Percentiles rank a stretch among this genome's conserved stretches.
Evolutionary conservation across 1,284 basidiomycete species (phyloP).

Genomic region (Kwoniella shivajii): DNA sequence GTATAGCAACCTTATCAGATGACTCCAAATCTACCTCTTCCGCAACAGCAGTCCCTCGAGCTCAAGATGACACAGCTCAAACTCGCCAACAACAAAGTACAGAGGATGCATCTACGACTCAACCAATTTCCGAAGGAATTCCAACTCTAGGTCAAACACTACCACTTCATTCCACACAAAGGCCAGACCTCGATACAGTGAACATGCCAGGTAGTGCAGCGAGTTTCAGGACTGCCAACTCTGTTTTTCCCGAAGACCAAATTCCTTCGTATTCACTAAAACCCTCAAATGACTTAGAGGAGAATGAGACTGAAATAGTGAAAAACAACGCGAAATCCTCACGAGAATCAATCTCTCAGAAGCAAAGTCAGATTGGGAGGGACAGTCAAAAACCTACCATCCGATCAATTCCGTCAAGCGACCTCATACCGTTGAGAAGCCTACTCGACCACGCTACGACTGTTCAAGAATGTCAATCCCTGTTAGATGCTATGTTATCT

Average conservation of each 20-base stretch:
- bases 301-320: not conserved
- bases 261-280: too few species aligned
- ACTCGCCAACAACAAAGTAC: not conserved
- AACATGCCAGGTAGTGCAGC: conserved; percentile 6
- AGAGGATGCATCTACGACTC: too few species aligned
- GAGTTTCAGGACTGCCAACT: conserved; percentile 29
- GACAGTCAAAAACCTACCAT: not conserved
- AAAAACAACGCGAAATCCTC: not conserved
- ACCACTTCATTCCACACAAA: not conserved
- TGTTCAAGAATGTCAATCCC: conserved; percentile 77
- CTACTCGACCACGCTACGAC: conserved; percentile 71
- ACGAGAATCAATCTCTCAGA: not conserved
- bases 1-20: not conserved
- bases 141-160: not conserved
- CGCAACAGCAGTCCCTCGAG: not conserved
- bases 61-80: too few species aligned
- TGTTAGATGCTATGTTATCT: conserved; percentile 76
- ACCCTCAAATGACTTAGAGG: conserved; percentile 1
- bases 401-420: conserved; percentile 34
- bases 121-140: too few species aligned
- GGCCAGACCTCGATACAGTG: not conserved
- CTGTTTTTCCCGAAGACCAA: conserved; percentile 42
- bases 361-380: not conserved
- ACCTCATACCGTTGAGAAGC: conserved; percentile 67
- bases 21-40: not conserved